Conservation (phyloP, 768 basidiomycete species). For the Pisolithus orientalis region DNA sequence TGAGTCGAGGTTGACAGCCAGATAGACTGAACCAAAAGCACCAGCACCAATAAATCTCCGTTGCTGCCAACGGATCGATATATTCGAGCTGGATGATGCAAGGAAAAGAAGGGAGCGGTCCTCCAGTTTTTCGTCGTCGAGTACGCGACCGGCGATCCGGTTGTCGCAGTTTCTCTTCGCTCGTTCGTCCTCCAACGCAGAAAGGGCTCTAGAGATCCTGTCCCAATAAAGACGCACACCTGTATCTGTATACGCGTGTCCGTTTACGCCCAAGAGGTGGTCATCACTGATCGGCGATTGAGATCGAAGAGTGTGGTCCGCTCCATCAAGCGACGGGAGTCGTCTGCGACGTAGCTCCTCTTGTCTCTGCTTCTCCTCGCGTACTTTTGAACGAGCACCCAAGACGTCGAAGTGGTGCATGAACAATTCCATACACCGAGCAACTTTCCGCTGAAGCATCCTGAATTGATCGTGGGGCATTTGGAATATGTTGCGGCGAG, state of each 20-base stretch:
- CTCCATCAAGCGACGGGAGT: conserved; percentile 39
- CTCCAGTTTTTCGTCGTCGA: conserved; percentile 90
- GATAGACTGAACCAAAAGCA: conserved; percentile 98
- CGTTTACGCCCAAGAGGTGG: conserved; percentile 15
- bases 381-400: conserved; percentile 89
- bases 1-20: conserved; percentile 93
- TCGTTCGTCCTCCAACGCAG: conserved; percentile 61
- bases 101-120: conserved; percentile 92
- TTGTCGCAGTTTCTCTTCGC: conserved; percentile 59
- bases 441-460: conserved; percentile 85
- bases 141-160: conserved; percentile 79
- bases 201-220: conserved; percentile 50
- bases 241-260: conserved; percentile 48
- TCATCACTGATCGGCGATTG: conserved; percentile 33
- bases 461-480: conserved; percentile 87
- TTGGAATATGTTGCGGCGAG: conserved; percentile 83
- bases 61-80: conserved; percentile 97
- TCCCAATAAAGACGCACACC: conserved; percentile 78
- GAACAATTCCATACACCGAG: conserved; percentile 93
- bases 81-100: conserved; percentile 92
- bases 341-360: conserved; percentile 57
- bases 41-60: conserved; percentile 98
- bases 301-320: conserved; percentile 39
- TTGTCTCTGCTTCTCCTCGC: conserved; percentile 83
- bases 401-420: conserved; percentile 98